Percentiles rank a stretch among this genome's conserved stretches.
These are phyloP conservation scores for Blastobotrys arbuscula DNA, from an alignment of 1,139 yeast genomes.

Conservation along the genomic window DNA sequence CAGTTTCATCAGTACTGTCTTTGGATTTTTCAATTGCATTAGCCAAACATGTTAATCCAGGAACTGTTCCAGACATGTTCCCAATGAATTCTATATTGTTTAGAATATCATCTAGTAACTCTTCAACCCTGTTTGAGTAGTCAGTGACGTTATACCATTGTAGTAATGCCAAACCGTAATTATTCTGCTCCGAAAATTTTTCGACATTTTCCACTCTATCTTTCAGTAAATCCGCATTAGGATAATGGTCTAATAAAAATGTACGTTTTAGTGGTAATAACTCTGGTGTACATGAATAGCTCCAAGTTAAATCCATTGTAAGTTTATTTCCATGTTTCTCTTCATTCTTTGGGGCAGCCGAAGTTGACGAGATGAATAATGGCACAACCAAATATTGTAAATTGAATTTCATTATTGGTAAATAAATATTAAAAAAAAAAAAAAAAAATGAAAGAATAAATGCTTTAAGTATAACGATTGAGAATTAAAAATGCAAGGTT, in stretches of 20 bases:
- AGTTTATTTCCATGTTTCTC: not conserved
- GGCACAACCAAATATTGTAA: not conserved
- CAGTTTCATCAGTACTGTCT: not conserved
- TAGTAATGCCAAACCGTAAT: constrained; percentile 9
- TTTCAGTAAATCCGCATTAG: not conserved
- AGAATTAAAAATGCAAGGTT: not conserved
- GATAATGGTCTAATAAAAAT: constrained; percentile 1
- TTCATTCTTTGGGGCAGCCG: not conserved
- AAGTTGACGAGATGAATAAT: not conserved
- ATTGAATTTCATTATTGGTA: not conserved
- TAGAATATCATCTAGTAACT: not conserved
- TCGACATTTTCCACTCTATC: constrained; percentile 4
- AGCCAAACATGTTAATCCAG: constrained; percentile 5
- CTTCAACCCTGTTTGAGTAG: not conserved
- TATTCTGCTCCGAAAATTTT: not conserved
- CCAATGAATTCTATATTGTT: not conserved
- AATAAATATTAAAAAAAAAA: not conserved
- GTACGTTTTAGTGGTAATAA: constrained; percentile 8
- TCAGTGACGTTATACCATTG: constrained; percentile 9
- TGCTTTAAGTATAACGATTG: not conserved
- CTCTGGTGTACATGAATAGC: constrained; percentile 8
- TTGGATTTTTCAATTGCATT: constrained; percentile 3
- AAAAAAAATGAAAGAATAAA: not conserved
- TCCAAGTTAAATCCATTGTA: constrained; percentile 5
- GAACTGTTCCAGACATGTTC: not conserved